Percentiles rank a stretch among this genome's conserved stretches.
Evolutionary conservation across 768 basidiomycete species (phyloP).

Genomic region (Leccinum subtestaceum): DNA sequence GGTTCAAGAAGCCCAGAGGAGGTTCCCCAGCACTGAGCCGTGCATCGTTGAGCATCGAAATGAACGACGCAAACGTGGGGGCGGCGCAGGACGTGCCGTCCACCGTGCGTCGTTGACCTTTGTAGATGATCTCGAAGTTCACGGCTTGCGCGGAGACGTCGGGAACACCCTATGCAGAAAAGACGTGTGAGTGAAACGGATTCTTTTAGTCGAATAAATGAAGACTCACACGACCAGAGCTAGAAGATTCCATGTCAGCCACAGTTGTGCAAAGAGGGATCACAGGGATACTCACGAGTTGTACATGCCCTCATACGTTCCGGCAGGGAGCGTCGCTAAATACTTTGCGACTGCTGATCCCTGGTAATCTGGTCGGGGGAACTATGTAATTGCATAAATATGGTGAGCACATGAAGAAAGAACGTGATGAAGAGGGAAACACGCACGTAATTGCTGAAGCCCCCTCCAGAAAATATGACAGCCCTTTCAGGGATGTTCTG

Average conservation of each 20-base stretch:
- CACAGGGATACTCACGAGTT: conserved; percentile 43
- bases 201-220: neutral
- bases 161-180: conserved; percentile 43
- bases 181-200: neutral
- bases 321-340: conserved; percentile 29
- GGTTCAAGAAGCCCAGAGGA: conserved; percentile 58
- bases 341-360: conserved; percentile 41
- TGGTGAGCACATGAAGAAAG: conserved; percentile 5
- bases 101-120: conserved; percentile 38
- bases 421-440: neutral
- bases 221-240: conserved; percentile 39
- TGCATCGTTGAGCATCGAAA: conserved; percentile 65
- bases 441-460: conserved; percentile 66
- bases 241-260: neutral
- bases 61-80: neutral
- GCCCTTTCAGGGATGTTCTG: conserved; percentile 56
- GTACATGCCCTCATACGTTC: conserved; percentile 52
- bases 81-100: conserved; percentile 63
- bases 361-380: conserved; percentile 55
- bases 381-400: conserved; percentile 34
- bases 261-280: neutral
- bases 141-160: conserved; percentile 64
- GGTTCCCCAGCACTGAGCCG: conserved; percentile 41
- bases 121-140: conserved; percentile 47
- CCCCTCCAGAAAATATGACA: conserved; percentile 64